These are phyloP conservation scores for Lanmaoa rubissima DNA, from an alignment of 768 basidiomycete species.

Conservation along the genomic window DNA sequence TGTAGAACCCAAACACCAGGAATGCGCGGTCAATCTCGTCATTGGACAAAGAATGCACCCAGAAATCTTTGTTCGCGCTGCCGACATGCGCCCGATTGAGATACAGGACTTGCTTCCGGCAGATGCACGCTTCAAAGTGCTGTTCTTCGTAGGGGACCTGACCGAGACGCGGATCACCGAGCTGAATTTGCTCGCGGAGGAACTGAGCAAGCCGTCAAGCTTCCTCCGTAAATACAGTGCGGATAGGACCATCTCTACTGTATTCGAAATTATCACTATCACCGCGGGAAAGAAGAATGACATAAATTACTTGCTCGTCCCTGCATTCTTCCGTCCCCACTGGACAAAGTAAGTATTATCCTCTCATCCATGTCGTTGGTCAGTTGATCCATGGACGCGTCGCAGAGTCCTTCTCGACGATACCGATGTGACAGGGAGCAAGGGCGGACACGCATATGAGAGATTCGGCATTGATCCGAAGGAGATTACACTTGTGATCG, in stretches of 20 bases:
- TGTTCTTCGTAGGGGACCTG: conserved; percentile 35
- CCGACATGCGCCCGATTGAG: conserved; percentile 37
- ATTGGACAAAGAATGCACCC: conserved; percentile 42
- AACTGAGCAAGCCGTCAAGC: conserved; percentile 24
- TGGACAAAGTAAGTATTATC: conserved; percentile 40
- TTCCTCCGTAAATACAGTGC: conserved; percentile 31
- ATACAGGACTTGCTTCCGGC: conserved; percentile 41
- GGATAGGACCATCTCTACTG: conserved; percentile 17
- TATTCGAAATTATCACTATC: conserved; percentile 35
- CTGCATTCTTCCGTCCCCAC: conserved; percentile 36
- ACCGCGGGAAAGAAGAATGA: conserved; percentile 31
- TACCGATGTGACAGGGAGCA: conserved; percentile 27
- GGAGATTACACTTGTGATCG: conserved; percentile 34
- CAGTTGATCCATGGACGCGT: neutral
- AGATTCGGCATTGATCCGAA: conserved; percentile 32
- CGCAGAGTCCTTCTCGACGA: conserved; percentile 38
- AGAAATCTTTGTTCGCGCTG: conserved; percentile 34
- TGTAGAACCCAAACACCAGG: conserved; percentile 31
- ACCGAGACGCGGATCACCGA: conserved; percentile 19
- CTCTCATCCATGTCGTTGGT: neutral
- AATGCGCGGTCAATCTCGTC: conserved; percentile 30
- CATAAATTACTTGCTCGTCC: conserved; percentile 35
- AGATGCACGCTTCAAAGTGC: conserved; percentile 39
- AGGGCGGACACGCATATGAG: conserved; percentile 36
- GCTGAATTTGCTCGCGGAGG: conserved; percentile 27